Evolutionary conservation across 2,329 filamentous ascomycete species (phyloP), one percentile per base, ranked within the genome.

Genomic region (Fusarium nematophilum): DNA sequence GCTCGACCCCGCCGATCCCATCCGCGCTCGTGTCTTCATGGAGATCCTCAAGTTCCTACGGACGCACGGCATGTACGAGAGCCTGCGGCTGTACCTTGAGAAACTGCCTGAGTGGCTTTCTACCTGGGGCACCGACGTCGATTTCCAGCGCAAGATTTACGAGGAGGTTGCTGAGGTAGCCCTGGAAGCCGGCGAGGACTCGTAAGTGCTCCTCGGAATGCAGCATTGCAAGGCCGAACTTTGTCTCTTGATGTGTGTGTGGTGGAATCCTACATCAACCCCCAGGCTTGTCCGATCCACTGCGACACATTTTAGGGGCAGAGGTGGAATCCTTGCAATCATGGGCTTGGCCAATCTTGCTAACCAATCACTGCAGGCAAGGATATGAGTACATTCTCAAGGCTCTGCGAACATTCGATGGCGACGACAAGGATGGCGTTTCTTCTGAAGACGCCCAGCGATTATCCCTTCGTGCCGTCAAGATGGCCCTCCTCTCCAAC

Each of bases 11-110:
- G 82, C 88, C 71, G 90, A 93, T 73, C 89, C 92, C 50, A 86
- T 91, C 73, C 89, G 95, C 59, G 97, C 90, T 79, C 90, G 97
- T 74, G 92, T 99, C 57, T 91, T 99, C 72, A 84, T 95, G 75
- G 88, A 93, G 71, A 93, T 97, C 68, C 80, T 98, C 62, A 89
- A 89, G 69, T 91, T 97, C 69, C 87, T 97, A 75, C 90, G 90
- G 74, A 77, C 81, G 53, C 84, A 90, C 69, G 82, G 85, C 72
- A 86, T 92, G 76, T 99, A 92, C 72, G 93, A 97, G 64, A 88
- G 88, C 63, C 81, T 99, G 68, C 89, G 90, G 76, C 86, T 90
- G 53, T 92, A 96, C 76, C 82, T 99, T 66, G 89, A 91, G 75
- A 89, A 91, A 75, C 82, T 99, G 64, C 89, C 93, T 58, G 79